Evolutionary conservation across 2,329 filamentous ascomycete genomes (phyloP), one percentile per base, ranked within the genome.

Genomic region (Metarhizium sp.): DNA sequence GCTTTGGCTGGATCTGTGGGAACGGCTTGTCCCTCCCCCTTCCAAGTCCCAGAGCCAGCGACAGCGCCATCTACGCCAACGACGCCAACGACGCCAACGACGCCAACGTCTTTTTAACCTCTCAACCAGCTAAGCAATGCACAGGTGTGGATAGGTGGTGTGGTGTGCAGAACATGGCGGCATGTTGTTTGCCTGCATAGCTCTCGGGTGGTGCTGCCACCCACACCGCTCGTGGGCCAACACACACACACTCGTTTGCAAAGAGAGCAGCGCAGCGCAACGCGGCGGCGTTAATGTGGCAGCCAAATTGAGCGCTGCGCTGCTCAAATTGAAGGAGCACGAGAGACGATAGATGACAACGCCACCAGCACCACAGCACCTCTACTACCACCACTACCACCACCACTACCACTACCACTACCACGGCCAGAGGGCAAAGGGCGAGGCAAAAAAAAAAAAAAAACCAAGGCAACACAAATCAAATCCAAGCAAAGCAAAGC

Each of bases 151-250:
- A 48, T 30, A 14, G 45, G 18, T 18, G 45, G 30, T 38, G 36
- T 51, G 50, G 34, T 42, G 30, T 25, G 30, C 34, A 51, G 45
- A 30, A 4, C 8, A 52, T n/a, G 32, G 38, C 34, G 18, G 32
- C 50, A 52, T 42, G 16, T 43, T 32, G 34, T 52, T 43, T 52
- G 50, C 50, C 50, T 29, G 50, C 50, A 43, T 48, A 18, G 25
- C 47, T 30, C 14, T 16, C 18, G 25, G 32, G 43, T 50, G 52
- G 52, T 50, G 52, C 50, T 48, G 16, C 58, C 59, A 62, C 59
- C 61, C 65, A 67, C 66, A 69, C 67, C 68, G 66, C 67, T 61
- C 66, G 61, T 64, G 66, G 62, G 10, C 11, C 13, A 5, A 14
- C 38, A 10, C n/a, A 20, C n/a, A 20, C n/a, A 7, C 45, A 10